Evolutionary conservation across 2,329 filamentous ascomycete species (phyloP).

Genomic region (Epichloe elymi): DNA sequence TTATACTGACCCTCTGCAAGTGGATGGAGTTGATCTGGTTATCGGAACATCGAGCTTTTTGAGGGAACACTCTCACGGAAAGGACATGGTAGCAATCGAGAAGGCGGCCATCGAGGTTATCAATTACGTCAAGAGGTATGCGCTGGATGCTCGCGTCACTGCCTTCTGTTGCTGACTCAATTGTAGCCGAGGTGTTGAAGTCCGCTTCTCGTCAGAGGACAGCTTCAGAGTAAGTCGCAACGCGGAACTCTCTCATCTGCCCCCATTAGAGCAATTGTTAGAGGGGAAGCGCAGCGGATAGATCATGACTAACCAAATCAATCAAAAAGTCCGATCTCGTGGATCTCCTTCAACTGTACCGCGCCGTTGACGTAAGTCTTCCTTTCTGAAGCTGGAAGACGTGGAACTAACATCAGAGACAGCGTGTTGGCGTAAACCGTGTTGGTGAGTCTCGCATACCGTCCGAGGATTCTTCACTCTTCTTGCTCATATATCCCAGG

Average conservation of each 20-base stretch:
- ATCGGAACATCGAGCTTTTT: conserved; percentile 80
- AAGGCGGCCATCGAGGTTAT: conserved; percentile 40
- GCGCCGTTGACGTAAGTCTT: conserved; percentile 49
- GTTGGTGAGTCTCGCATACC: neutral
- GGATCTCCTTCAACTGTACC: conserved; percentile 69
- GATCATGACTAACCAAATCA: neutral
- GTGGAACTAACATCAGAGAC: neutral
- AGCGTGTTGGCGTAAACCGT: conserved; percentile 1
- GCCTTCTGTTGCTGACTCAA: neutral
- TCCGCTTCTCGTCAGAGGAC: conserved; percentile 50
- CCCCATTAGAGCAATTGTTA: neutral
- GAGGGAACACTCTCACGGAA: conserved; percentile 76
- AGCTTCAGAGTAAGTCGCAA: conserved; percentile 48
- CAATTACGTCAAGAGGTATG: conserved; percentile 8
- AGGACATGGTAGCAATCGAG: conserved; percentile 67
- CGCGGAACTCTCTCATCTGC: neutral
- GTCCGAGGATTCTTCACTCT: neutral
- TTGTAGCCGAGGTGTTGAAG: conserved; percentile 3
- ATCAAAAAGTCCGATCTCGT: conserved; percentile 36
- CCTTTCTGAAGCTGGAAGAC: neutral
- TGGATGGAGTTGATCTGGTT: conserved; percentile 32
- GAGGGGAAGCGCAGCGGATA: neutral
- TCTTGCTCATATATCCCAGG: neutral
- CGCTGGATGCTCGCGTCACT: neutral
- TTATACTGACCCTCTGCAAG: conserved; percentile 16